Base-by-base conservation (phyloP, 495 filamentous ascomycete species). In the Penicillium mononematosum region DNA sequence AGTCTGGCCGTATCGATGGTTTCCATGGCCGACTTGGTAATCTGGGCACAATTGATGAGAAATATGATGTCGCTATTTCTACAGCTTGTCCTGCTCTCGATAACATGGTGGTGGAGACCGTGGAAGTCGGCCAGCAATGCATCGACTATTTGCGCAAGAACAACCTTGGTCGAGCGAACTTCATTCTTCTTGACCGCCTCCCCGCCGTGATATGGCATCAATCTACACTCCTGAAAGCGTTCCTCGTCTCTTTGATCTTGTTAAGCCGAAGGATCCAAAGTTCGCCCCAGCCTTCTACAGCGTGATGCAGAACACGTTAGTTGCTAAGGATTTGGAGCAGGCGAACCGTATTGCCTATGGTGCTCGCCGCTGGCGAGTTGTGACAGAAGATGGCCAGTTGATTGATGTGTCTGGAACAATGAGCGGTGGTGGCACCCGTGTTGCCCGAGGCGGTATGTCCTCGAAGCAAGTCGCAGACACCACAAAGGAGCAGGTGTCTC, bases 321-420 rank as follows among this genome's bases (percentile, higher is more conserved):
- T 98, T 41, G 94, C 95, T 7, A 90, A 88, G 53, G 92, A 97
- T 64, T 80, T 98, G 20, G 85, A 88, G 42, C 93, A 98, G 68
- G 94, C 94, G 2, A 97, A 98, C 67, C 85, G 93, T 22, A 96
- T 98, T 58, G 95, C 94, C 22, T 98, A 97, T 63, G 94, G 94
- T 45, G 88, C 88, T 41, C 87, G 82, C 67, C 79, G 95, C 61
- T 98, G 94, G 93, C 84, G 94, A 62, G 95, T 98, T 3, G 94
- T 98, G 24, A 98, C 95, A 0, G 83, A 97, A 27, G 89, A 93
- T 63, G 94, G 94, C 19, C 91, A 96, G 65, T 82, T 98, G 46
- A 97, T 98, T 56, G 94, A 98, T 72, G 92, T 91, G 61, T 96
- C 91, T 2, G 94, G 94, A 75, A 98, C 94, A 9, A 97, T 98